A percentile compares a stretch with the other conserved stretches of the same genome.
phyloP scores from a whole-genome alignment of 352 stramenopile species.

The Globisporangium heterothallicum region DNA sequence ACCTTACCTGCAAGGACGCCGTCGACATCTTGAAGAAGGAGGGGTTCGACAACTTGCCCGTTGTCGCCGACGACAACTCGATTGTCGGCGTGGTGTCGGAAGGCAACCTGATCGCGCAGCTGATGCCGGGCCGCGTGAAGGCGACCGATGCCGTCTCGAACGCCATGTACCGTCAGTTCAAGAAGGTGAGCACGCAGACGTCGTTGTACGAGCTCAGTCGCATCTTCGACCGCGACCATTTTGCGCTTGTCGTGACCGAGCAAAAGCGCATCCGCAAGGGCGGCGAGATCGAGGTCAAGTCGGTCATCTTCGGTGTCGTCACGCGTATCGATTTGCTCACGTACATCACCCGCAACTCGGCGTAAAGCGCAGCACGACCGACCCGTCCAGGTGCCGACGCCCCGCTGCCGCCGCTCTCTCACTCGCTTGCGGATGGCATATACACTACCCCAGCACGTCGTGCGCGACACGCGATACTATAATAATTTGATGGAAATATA shows the following conservation, averaged over 20 bases:
- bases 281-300: conserved; percentile 52
- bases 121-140: conserved; percentile 83
- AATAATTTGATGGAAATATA: conserved; percentile 17
- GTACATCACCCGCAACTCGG: conserved; percentile 76
- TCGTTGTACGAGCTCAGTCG: conserved; percentile 86
- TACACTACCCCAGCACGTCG: conserved; percentile 9
- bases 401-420: too few species aligned
- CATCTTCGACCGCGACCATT: conserved; percentile 96
- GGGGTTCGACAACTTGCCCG: conserved; percentile 77
- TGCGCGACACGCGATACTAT: conserved; percentile 1
- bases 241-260: conserved; percentile 82
- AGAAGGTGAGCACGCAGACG: conserved; percentile 83
- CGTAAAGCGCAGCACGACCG: neutral
- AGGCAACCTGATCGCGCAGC: conserved; percentile 90
- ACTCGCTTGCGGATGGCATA: neutral
- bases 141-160: conserved; percentile 77
- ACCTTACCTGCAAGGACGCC: conserved; percentile 86
- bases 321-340: conserved; percentile 96
- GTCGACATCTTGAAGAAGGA: conserved; percentile 91
- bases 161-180: conserved; percentile 94
- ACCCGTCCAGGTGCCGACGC: neutral
- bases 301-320: conserved; percentile 86
- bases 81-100: conserved; percentile 94
- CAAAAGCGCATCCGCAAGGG: conserved; percentile 22
- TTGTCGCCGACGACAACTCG: conserved; percentile 62